phyloP scores from a whole-genome alignment of 129 eudicot genomes.

The Chrysanthemum lavandulifolium region DNA sequence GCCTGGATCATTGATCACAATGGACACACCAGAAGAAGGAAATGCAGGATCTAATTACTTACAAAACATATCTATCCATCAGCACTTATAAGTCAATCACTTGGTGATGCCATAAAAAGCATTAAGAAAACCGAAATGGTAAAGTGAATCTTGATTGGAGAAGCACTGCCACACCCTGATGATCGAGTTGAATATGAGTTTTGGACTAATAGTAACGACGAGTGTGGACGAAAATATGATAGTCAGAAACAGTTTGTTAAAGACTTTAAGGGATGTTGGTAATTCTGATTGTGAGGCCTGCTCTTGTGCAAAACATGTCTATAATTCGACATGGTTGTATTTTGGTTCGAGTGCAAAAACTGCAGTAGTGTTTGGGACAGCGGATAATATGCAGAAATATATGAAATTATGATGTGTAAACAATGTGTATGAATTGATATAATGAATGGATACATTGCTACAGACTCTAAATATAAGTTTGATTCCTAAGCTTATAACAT shows the following conservation, averaged over 20 bases:
- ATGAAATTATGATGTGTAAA: no score
- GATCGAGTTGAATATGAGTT: conserved; percentile 95
- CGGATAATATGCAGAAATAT: no score
- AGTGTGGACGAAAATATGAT: conserved; percentile 90
- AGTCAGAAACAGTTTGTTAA: conserved; percentile 69
- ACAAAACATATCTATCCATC: conserved; percentile 83
- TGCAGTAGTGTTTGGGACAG: no score
- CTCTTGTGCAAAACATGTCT: no score
- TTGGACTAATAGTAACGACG: conserved; percentile 96
- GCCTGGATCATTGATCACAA: conserved; percentile 78
- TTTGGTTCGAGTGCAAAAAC: no score
- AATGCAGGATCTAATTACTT: conserved; percentile 52
- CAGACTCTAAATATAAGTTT: no score
- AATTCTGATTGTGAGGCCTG: no score
- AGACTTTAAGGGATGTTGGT: conserved; percentile 87
- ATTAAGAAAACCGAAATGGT: conserved; percentile 63
- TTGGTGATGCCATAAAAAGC: conserved; percentile 75
- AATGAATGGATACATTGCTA: no score
- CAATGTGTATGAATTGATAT: no score
- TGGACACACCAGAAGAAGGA: conserved; percentile 88
- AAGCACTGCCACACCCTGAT: conserved; percentile 96
- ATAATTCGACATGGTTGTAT: no score
- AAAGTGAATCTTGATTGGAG: conserved; percentile 91
- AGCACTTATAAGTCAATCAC: conserved; percentile 72
- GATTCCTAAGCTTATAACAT: no score